phyloP scores from a whole-genome alignment of 2,329 filamentous ascomycete genomes.

The Cephalotrichum gorgonifer region DNA sequence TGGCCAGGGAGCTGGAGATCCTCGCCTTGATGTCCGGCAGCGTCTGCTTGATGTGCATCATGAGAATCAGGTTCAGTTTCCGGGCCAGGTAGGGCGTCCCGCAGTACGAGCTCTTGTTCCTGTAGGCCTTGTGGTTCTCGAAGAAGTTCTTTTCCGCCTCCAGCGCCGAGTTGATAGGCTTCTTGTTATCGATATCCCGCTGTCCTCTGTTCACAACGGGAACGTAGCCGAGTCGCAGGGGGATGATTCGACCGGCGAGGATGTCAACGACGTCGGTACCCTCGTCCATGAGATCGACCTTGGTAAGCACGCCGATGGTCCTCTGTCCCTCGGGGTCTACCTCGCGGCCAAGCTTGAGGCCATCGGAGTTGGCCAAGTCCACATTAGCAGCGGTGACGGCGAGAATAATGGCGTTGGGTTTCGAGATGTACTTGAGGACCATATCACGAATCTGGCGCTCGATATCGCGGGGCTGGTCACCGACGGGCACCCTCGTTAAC shows the following conservation, averaged over 20 bases:
- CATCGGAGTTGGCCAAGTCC: slow-evolving; percentile 97
- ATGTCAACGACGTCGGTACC: slow-evolving; percentile 98
- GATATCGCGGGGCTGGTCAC: slow-evolving; percentile 93
- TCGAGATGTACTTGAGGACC: slow-evolving; percentile 97
- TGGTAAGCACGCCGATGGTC: slow-evolving; percentile 96
- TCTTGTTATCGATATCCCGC: slow-evolving; percentile 97
- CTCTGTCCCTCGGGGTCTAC: slow-evolving; percentile 95
- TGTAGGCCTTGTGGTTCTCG: slow-evolving; percentile 95
- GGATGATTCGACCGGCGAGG: slow-evolving; percentile 93
- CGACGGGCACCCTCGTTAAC: slow-evolving; percentile 91
- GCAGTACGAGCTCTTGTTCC: slow-evolving; percentile 97
- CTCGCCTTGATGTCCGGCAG: slow-evolving; percentile 96
- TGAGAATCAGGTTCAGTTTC: slow-evolving; percentile 95
- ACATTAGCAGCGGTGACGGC: slow-evolving; percentile 95
- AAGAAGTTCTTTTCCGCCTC: slow-evolving; percentile 96
- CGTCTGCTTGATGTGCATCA: slow-evolving; percentile 99
- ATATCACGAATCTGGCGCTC: slow-evolving; percentile 95
- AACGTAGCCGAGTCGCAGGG: slow-evolving; percentile 86
- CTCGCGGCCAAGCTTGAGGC: slow-evolving; percentile 88
- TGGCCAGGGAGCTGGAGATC: slow-evolving; percentile 86
- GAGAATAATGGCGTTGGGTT: slow-evolving; percentile 95
- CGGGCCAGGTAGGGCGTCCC: slow-evolving; percentile 93
- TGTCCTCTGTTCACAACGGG: slow-evolving; percentile 97
- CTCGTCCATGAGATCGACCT: slow-evolving; percentile 98
- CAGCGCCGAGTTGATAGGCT: slow-evolving; percentile 79